A percentile compares a stretch with the other conserved stretches of the same genome.
These are phyloP conservation scores for Spathaspora passalidarum DNA, from an alignment of 805 yeast species.

Conservation along the genomic window DNA sequence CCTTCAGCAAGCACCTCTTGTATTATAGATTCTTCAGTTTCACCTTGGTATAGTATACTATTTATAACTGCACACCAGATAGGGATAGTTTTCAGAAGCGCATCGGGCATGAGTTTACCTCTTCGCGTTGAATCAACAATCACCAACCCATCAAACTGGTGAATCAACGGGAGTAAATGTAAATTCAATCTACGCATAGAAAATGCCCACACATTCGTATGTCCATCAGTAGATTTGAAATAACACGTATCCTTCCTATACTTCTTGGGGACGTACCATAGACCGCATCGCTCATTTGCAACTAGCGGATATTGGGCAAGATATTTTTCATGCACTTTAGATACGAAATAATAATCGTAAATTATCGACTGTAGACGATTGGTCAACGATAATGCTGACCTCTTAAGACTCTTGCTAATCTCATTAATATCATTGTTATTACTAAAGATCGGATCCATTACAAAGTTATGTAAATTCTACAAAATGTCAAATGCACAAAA, in stretches of 20 bases:
- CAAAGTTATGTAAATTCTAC: not conserved
- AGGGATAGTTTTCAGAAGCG: constrained; percentile 82
- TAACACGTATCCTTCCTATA: constrained; percentile 50
- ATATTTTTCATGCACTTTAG: constrained; percentile 14
- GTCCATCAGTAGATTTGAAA: constrained; percentile 93
- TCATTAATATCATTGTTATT: constrained; percentile 13
- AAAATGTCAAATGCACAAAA: not conserved
- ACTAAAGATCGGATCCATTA: constrained; percentile 7
- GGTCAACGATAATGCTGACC: constrained; percentile 48
- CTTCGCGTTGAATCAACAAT: constrained; percentile 83
- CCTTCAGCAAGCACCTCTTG: not conserved
- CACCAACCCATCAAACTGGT: constrained; percentile 44
- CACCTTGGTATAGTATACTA: constrained; percentile 41
- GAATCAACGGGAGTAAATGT: constrained; percentile 57
- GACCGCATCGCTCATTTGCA: constrained; percentile 84
- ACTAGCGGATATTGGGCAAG: constrained; percentile 37
- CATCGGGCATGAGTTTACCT: constrained; percentile 84
- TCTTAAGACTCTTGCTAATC: constrained; percentile 44
- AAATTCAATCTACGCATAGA: constrained; percentile 70
- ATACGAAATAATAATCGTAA: constrained; percentile 55
- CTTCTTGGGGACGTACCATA: constrained; percentile 63
- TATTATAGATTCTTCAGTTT: not conserved
- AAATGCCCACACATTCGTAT: constrained; percentile 76
- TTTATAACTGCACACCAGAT: constrained; percentile 88
- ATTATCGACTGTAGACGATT: constrained; percentile 73